Evolutionary conservation across 495 filamentous ascomycete genomes (phyloP), one percentile per base, ranked within the genome.

Genomic region (Aspergillus leporis): DNA sequence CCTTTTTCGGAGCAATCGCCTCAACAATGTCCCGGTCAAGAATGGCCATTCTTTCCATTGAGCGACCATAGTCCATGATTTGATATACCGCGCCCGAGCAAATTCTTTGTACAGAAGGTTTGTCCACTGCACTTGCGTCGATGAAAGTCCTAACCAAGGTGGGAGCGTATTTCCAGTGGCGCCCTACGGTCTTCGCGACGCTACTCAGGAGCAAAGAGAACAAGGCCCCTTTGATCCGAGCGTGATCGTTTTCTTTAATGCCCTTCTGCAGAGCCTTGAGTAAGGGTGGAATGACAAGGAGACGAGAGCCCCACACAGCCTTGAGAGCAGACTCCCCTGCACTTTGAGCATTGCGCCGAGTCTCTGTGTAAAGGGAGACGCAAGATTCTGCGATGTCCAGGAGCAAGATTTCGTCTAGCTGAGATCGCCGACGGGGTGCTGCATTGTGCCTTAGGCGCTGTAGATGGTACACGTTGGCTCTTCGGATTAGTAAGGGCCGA

Each of bases 241-340:
- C 87, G 68, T 90, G 88, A 51, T 98, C 91, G 54, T 85, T 88
- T 36, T 87, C 84, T 51, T 88, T 88, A 18, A 98, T 80, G n/a
- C 92, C 91, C 58, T 87, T 86, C 60, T 90, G 86, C 55, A 97
- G 82, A 2, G 88, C 85, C 45, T 85, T 81, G 32, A 99, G 79
- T 28, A 99, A 79, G 32, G 89, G 88, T 0, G 92, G 92, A 40
- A 99, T 96, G 38, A 98, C 89, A 5, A 97, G 79, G 0, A 90
- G 87, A 19, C 92, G 84, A 7, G 90, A 88, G 6, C 92, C 94
- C 70, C 93, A 88, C 25, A 98, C 82, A 36, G 86, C 87, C 73
- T 96, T 97, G n/a, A 97, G 82, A 0, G 95, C 93, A 5, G 93
- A 93, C 74, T 99, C 94, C 54, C 88, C 88, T 2, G 95, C 91